Percentiles rank a stretch among this genome's conserved stretches.
These are phyloP conservation scores for Trichoderma citrinoviride DNA, from an alignment of 2,329 filamentous ascomycete species.

Conservation along the genomic window DNA sequence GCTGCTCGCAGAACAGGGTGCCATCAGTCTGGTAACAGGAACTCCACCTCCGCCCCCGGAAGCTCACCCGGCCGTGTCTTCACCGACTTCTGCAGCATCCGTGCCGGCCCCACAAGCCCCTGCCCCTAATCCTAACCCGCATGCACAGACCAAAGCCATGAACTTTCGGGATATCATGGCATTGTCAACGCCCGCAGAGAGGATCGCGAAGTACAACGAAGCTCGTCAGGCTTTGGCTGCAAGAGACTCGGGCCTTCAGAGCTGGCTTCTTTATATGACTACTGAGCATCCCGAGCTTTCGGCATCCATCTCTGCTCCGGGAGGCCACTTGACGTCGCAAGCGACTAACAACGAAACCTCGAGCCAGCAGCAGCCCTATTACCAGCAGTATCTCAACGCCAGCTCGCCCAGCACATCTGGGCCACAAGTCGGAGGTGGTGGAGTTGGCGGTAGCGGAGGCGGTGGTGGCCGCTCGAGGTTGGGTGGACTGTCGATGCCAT, in stretches of 20 bases:
- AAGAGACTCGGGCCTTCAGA: conserved; percentile 70
- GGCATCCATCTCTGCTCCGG: conserved; percentile 21
- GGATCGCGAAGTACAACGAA: conserved; percentile 71
- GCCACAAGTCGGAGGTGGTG: conserved; percentile 29
- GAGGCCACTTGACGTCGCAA: conserved; percentile 19
- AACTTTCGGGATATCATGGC: conserved; percentile 76
- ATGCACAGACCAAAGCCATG: conserved; percentile 39
- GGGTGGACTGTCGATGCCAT: conserved; percentile 36
- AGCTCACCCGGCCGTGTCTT: conserved; percentile 37
- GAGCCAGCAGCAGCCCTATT: conserved; percentile 48
- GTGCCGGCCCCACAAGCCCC: conserved; percentile 4
- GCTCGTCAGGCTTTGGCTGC: conserved; percentile 67
- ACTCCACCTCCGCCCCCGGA: conserved; percentile 40
- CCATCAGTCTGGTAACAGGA: conserved; percentile 37
- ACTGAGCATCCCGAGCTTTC: conserved; percentile 45
- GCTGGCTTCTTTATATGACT: conserved; percentile 52
- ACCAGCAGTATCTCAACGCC: conserved; percentile 56
- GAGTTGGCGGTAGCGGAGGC: background rate
- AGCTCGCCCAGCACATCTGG: conserved; percentile 31
- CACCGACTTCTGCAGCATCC: conserved; percentile 24
- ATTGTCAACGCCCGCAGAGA: conserved; percentile 62
- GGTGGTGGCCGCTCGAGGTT: conserved; percentile 35
- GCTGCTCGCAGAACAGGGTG: conserved; percentile 34
- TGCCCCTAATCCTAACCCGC: conserved; percentile 19
- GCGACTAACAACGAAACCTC: conserved; percentile 24